A percentile compares a stretch with the other conserved stretches of the same genome.
Evolutionary conservation across 306 rosid species (phyloP).

Genomic region (Cicer cuneatum): DNA sequence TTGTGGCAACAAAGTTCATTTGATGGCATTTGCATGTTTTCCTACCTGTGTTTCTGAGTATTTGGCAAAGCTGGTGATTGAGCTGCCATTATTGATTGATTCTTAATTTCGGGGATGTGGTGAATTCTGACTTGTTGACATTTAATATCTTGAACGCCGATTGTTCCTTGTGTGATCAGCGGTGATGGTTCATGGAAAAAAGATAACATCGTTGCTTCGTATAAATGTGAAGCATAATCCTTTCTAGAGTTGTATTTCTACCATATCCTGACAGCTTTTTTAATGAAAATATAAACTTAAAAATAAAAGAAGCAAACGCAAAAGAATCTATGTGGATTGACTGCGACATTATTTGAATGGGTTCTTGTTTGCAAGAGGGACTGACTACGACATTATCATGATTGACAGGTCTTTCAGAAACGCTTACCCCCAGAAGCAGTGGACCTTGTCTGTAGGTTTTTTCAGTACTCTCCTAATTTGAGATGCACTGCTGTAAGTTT

Average conservation of each 20-base stretch:
- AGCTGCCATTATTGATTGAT: constrained; percentile 22
- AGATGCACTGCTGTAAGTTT: constrained; percentile 96
- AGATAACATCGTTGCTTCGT: neutral
- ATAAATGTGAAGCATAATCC: constrained; percentile 30
- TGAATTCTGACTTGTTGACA: constrained; percentile 9
- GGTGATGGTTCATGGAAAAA: constrained; percentile 17
- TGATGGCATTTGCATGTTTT: constrained; percentile 33
- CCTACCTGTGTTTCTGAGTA: neutral
- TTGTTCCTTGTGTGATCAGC: constrained; percentile 29
- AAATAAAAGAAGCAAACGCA: constrained; percentile 8
- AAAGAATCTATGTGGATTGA: neutral
- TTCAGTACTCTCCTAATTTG: constrained; percentile 97
- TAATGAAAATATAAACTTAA: neutral
- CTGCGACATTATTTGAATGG: constrained; percentile 7
- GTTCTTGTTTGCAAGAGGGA: constrained; percentile 34
- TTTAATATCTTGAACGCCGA: constrained; percentile 14
- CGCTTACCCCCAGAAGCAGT: constrained; percentile 99
- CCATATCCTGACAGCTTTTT: neutral
- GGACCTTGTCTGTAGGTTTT: constrained; percentile 97
- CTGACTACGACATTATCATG: constrained; percentile 25
- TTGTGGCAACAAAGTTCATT: constrained; percentile 2
- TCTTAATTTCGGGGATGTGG: neutral
- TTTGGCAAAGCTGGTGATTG: constrained; percentile 26
- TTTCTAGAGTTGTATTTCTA: constrained; percentile 29
- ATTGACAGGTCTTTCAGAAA: constrained; percentile 88